Evolutionary conservation across 225 moss, liverwort and hornwort genomes (phyloP), one percentile per base, ranked within the genome.

Genomic region (Sphagnum contortum): DNA sequence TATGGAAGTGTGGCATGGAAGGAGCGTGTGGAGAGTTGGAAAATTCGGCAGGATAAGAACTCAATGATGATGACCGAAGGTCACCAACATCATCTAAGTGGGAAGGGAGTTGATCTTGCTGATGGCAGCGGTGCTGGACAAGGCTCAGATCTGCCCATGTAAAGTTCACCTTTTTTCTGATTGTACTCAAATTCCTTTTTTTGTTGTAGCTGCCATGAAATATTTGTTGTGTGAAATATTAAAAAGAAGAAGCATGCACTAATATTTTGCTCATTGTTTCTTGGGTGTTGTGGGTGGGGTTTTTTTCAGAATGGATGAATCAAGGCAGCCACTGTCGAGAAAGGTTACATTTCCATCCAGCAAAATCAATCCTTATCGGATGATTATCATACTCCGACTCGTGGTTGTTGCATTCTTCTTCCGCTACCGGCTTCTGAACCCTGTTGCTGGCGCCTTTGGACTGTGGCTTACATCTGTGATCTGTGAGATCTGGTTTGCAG

Each of bases 21-120:
- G 76, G 93, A 93, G 66, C 82, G 93, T 70, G 73, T 93, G 72
- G 93, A 93, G 60, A 90, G 83, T 77, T 93, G 93, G 93, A 90
- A 83, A 9, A 71, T 86, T 1, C 71, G 79, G 68, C 90, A 90
- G 72, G 92, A 85, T 9, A 92, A 83, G 73, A 77, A 83, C 65
- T 89, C 89, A 52, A 85, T 88, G 90, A 83, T 76, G 7, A 82
- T 82, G 47, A 79, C 83, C 0, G 88, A 88, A 48, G 83, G 82
- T 5, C 75, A 72, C 1, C 83, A 83, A 13, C 66, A 80, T 50
- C 85, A 83, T 61, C 58, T 76, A 12, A 73, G 75, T 51, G 76
- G 80, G 59, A 84, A 82, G 67, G 86, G 79, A 8, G 79, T 67
- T 12, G 68, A 81, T 5, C 65, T 71, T 48, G 82, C 87, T 3